Evolutionary conservation across 495 filamentous ascomycete species (phyloP).

Genomic region (Neurospora discreta): DNA sequence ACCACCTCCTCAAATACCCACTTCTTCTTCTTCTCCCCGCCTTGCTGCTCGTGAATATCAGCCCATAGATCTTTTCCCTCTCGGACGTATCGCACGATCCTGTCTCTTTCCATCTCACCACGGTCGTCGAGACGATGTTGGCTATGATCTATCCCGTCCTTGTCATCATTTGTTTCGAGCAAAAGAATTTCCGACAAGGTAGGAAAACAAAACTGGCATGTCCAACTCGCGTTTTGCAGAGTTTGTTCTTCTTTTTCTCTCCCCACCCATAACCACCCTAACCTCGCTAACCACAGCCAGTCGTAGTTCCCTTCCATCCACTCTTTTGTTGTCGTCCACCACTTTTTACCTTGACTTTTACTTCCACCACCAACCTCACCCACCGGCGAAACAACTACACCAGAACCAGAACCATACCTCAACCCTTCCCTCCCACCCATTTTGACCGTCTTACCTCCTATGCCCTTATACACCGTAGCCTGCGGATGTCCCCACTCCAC

Average conservation of each 20-base stretch:
- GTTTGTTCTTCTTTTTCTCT: slow-evolving; percentile 12
- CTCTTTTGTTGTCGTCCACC: not conserved
- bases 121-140: slow-evolving; percentile 17
- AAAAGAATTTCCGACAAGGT: slow-evolving; percentile 38
- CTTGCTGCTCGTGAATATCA: not conserved
- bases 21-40: slow-evolving; percentile 15
- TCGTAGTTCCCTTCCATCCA: not conserved
- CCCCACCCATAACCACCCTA: slow-evolving; percentile 19
- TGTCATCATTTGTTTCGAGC: too few species aligned
- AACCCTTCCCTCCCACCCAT: slow-evolving; percentile 35
- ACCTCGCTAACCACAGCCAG: not conserved
- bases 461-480: slow-evolving; percentile 39
- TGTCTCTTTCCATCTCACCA: slow-evolving; percentile 23
- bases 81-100: slow-evolving; percentile 36
- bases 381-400: too few species aligned
- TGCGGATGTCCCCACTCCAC: slow-evolving; percentile 44
- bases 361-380: too few species aligned
- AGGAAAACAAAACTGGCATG: slow-evolving; percentile 44
- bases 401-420: slow-evolving; percentile 17
- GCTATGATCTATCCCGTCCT: slow-evolving; percentile 33
- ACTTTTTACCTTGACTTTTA: too few species aligned
- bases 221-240: slow-evolving; percentile 39
- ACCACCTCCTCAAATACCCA: slow-evolving; percentile 37
- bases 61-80: slow-evolving; percentile 42
- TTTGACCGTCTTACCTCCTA: slow-evolving; percentile 29